Conservation (phyloP, 495 filamentous ascomycete genomes). For the Penicillium psychrofluorescens region DNA sequence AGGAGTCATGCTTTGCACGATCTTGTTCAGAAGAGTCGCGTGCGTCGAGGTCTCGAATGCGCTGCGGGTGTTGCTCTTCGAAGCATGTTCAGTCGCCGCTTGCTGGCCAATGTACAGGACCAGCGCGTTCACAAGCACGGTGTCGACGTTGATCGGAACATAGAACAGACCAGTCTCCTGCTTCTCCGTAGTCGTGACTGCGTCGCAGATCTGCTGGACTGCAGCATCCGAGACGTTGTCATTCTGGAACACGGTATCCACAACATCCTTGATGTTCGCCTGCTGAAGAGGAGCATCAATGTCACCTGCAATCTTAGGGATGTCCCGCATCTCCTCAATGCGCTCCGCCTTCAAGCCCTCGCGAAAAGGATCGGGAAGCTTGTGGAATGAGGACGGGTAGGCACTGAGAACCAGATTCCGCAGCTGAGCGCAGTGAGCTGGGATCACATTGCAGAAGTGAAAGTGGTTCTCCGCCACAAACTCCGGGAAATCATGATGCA, state of each 20-base stretch:
- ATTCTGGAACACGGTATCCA: slow-evolving; percentile 59
- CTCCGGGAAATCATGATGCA: slow-evolving; percentile 92
- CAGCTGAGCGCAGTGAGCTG: slow-evolving; percentile 78
- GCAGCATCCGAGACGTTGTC: slow-evolving; percentile 53
- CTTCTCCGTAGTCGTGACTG: slow-evolving; percentile 46
- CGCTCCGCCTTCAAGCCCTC: slow-evolving; percentile 74
- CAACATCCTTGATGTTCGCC: slow-evolving; percentile 56
- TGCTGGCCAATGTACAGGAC: slow-evolving; percentile 74
- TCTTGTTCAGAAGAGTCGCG: slow-evolving; percentile 61
- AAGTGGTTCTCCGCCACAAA: slow-evolving; percentile 85
- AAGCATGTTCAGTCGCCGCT: slow-evolving; percentile 50
- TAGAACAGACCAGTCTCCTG: slow-evolving; percentile 55
- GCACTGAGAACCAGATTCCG: slow-evolving; percentile 84
- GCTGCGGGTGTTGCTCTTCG: slow-evolving; percentile 48
- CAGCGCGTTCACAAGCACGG: slow-evolving; percentile 68
- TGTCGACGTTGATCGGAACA: slow-evolving; percentile 56
- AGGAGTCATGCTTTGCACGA: slow-evolving; percentile 65
- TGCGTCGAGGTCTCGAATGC: slow-evolving; percentile 73
- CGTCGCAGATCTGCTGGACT: slow-evolving; percentile 64
- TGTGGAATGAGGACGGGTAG: slow-evolving; percentile 65
- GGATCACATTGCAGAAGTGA: slow-evolving; percentile 77
- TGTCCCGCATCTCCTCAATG: slow-evolving; percentile 65
- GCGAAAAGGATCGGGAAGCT: slow-evolving; percentile 75
- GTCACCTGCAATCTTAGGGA: slow-evolving; percentile 56
- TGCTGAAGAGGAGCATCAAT: slow-evolving; percentile 48